phyloP scores from a whole-genome alignment of 1,284 basidiomycete species.

The Tilletiaria anomala region DNA sequence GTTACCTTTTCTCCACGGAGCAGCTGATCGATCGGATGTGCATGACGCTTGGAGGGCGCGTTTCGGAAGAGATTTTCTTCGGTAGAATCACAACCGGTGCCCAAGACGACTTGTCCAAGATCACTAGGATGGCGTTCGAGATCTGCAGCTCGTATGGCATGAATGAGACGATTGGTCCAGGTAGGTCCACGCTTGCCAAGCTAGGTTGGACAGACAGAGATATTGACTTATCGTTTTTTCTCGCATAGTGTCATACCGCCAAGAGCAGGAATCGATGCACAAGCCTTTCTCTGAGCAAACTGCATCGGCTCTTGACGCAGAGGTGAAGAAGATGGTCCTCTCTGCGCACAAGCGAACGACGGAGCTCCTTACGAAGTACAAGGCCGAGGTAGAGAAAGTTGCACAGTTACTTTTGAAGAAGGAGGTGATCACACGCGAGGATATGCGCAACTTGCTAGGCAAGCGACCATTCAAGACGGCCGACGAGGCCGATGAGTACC shows the following conservation, averaged over 20 bases:
- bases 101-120: conserved; percentile 93
- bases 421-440: conserved; percentile 85
- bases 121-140: conserved; percentile 94
- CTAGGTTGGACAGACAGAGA: no score
- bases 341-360: conserved; percentile 64
- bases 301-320: conserved; percentile 75
- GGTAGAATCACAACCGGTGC: conserved; percentile 92
- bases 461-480: conserved; percentile 64
- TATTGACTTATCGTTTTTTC: no score
- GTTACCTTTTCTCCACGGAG: conserved; percentile 85
- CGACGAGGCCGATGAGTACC: conserved; percentile 44
- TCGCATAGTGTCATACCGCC: conserved; percentile 91
- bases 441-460: conserved; percentile 73
- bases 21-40: conserved; percentile 92
- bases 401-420: conserved; percentile 76
- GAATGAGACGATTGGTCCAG: conserved; percentile 83
- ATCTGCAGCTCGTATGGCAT: conserved; percentile 58
- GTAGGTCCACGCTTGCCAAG: no score
- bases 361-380: conserved; percentile 64
- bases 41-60: conserved; percentile 97
- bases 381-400: conserved; percentile 82
- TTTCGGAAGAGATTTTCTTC: conserved; percentile 97
- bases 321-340: conserved; percentile 82
- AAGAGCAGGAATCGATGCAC: conserved; percentile 73
- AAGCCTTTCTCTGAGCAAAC: conserved; percentile 98